phyloP scores from a whole-genome alignment of 768 basidiomycete genomes.

The Rhizopogon rudus region DNA sequence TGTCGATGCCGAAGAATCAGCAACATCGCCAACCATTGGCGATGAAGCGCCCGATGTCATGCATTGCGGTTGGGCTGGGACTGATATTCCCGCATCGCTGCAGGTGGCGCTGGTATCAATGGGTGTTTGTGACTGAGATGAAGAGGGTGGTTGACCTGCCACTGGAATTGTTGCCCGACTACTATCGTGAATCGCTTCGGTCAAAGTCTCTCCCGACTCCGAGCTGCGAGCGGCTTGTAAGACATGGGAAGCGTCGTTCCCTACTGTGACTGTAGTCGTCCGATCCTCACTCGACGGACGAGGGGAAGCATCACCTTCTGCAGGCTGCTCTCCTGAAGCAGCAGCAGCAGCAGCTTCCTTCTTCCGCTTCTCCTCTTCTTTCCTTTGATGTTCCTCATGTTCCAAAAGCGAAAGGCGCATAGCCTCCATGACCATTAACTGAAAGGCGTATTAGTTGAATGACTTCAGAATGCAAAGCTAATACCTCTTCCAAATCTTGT shows the following conservation, averaged over 20 bases:
- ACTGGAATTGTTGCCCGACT: conserved; percentile 26
- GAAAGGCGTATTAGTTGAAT: conserved; percentile 9
- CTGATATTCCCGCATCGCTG: conserved; percentile 21
- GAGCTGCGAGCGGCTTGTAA: conserved; percentile 3
- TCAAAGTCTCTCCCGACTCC: conserved; percentile 7
- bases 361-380: conserved; percentile 66
- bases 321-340: conserved; percentile 24
- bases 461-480: conserved; percentile 17
- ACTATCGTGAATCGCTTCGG: conserved; percentile 8
- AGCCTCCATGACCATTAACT: conserved; percentile 99
- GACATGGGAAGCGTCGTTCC: conserved; percentile 1
- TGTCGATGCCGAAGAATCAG: not conserved
- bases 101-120: conserved; percentile 23
- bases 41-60: conserved; percentile 7
- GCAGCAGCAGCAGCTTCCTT: conserved; percentile 30
- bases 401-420: conserved; percentile 94
- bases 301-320: conserved; percentile 18
- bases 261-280: not conserved
- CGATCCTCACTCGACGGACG: conserved; percentile 3
- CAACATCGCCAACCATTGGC: conserved; percentile 6
- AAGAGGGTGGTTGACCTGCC: conserved; percentile 31
- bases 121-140: conserved; percentile 18
- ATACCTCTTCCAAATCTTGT: conserved; percentile 91
- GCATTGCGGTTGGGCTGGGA: conserved; percentile 10
- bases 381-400: conserved; percentile 89